Base-by-base conservation (phyloP, 176 grass and related monocot species). In the Oryza rufipogon region DNA sequence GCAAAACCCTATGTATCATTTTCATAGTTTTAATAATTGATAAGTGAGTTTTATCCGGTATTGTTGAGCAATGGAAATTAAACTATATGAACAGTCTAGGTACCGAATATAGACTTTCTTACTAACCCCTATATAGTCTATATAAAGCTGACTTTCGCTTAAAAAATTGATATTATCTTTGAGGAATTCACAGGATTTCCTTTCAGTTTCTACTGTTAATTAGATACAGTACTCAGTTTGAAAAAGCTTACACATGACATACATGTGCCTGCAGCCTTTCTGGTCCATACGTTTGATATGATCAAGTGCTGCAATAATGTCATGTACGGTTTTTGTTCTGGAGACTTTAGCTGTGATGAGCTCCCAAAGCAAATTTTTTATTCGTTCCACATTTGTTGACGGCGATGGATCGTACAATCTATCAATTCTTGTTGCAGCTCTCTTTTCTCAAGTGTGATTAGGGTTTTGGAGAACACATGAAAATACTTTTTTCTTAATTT, bases 321-420 rank as follows among this genome's bases (percentile, higher is more conserved):
- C 20, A 38, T n/a, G 74, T 38, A 76, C 30, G 9, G 51, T 76
- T 76, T 34, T 34, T 75, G 46, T 12, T 56, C 48, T 51, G 3
- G 25, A 54, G 46, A 48, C 11, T 44, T 42, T 46, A 30, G 3
- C 22, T 5, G 3, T 5, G 3, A 11, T 12, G 51, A 22, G 3
- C 64, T 60, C 26, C 4, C 5, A 80, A 86, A 41, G 76, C 76
- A 14, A 39, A 14, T 56, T 79, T 56, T 79, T 79, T 73, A 79
- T 80, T 73, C 44, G 32, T 66, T 73, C 76, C 58, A 39, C 54
- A 52, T 42, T 51, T 70, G 52, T 23, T 85, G 67, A 71, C 26
- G 11, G 54, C 32, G 68, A 66, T 13, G 23, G 69, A 44, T 36
- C 5, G 45, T 51, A 58, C 80, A 32, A 45, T 36, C 0, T 11